Percentiles rank a stretch among this genome's conserved stretches.
phyloP scores from a whole-genome alignment of 2,329 filamentous ascomycete genomes.

The Leptographium galeiforme region DNA sequence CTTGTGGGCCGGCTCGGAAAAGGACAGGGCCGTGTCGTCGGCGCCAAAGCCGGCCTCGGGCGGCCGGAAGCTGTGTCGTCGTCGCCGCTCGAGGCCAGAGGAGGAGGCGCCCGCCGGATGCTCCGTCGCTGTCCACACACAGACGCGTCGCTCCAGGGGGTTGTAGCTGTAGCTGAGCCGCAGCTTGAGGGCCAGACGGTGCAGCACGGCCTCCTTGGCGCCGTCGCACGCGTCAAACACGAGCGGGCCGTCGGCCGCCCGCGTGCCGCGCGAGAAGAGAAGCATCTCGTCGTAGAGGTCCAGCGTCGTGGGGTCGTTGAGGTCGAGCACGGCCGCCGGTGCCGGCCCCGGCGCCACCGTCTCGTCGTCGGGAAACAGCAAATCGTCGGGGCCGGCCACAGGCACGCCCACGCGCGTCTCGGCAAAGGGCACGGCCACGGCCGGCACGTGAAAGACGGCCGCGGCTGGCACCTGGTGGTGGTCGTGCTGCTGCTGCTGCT shows the following conservation, averaged over 20 bases:
- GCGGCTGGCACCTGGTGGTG: neutral
- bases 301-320: slow-evolving; percentile 12
- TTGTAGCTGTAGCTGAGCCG: slow-evolving; percentile 17
- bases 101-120: neutral
- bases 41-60: neutral
- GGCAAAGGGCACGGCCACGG: neutral
- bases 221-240: slow-evolving; percentile 15
- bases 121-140: slow-evolving; percentile 11
- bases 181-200: slow-evolving; percentile 15
- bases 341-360: neutral
- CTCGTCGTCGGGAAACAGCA: slow-evolving; percentile 12
- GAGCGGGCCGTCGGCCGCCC: slow-evolving; percentile 13
- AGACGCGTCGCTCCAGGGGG: slow-evolving; percentile 12
- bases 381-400: slow-evolving; percentile 8
- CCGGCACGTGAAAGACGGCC: neutral
- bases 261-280: slow-evolving; percentile 13
- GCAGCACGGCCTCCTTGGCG: slow-evolving; percentile 15
- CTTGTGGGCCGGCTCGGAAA: neutral
- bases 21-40: neutral
- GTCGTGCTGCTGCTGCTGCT: neutral
- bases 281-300: slow-evolving; percentile 15
- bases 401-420: neutral
- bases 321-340: neutral
- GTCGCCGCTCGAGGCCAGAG: neutral
- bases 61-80: neutral